phyloP scores from a whole-genome alignment of 257 asterid genomes.

The Coffea canephora region DNA sequence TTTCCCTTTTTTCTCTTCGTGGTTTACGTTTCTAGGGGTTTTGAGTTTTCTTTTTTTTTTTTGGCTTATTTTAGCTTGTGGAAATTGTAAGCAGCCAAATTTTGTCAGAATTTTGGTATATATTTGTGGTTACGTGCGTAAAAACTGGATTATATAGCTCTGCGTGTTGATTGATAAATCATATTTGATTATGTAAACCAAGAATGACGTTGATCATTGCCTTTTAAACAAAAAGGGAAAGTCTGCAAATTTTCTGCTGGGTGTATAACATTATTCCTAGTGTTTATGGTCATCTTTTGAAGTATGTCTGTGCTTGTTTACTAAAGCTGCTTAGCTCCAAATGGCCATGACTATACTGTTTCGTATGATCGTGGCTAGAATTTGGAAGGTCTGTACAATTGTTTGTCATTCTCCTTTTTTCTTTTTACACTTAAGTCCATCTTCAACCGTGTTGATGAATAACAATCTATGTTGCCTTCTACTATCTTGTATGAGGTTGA shows the following conservation, averaged over 20 bases:
- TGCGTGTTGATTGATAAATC: neutral
- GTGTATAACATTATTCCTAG: neutral
- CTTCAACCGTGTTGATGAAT: no score
- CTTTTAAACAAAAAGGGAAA: neutral
- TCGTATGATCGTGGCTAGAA: neutral
- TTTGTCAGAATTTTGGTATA: neutral
- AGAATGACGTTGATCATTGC: neutral
- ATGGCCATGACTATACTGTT: neutral
- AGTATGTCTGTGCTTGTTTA: no score
- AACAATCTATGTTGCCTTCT: neutral
- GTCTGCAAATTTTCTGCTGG: neutral
- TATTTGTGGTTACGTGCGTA: neutral
- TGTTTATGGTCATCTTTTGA: neutral
- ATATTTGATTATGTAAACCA: neutral
- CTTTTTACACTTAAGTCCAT: neutral
- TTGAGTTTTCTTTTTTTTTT: neutral
- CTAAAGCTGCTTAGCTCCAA: neutral
- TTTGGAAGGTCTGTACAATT: neutral
- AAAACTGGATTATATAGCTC: no score
- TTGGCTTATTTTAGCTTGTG: neutral
- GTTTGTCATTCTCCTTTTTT: neutral
- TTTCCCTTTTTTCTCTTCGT: neutral
- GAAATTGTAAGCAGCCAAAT: neutral
- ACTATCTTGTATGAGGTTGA: neutral
- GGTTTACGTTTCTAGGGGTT: conserved; percentile 3